Evolutionary conservation across 345 rosid genomes (phyloP).

Genomic region (Sonneratia alba): DNA sequence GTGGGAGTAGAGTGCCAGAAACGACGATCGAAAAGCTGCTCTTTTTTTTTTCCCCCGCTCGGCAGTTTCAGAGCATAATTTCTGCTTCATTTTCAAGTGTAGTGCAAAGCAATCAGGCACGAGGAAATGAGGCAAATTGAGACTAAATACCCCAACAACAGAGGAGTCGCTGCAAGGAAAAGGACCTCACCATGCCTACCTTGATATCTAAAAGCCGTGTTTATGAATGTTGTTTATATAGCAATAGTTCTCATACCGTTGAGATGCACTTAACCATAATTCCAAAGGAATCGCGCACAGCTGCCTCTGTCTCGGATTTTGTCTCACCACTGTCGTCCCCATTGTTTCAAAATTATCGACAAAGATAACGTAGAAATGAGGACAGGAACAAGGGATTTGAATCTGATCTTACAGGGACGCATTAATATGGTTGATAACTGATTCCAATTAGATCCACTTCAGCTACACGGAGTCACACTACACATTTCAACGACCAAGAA

Average conservation of each 20-base stretch:
- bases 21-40: conserved; percentile 40
- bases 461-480: neutral
- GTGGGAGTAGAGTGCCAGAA: conserved; percentile 13
- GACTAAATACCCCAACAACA: too few relatives aligned
- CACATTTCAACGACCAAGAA: neutral
- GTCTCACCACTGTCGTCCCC: neutral
- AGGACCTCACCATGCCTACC: too few relatives aligned
- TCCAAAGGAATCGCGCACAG: too few relatives aligned
- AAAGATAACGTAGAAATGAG: too few relatives aligned
- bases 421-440: neutral
- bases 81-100: neutral
- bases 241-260: too few relatives aligned
- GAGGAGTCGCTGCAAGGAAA: too few relatives aligned
- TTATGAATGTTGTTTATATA: too few relatives aligned
- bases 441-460: neutral
- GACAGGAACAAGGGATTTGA: neutral
- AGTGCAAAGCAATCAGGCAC: too few relatives aligned
- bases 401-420: neutral
- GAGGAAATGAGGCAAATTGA: too few relatives aligned
- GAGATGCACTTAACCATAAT: too few relatives aligned
- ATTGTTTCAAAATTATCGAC: neutral
- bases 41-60: conserved; percentile 11
- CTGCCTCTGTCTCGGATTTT: neutral
- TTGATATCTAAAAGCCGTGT: too few relatives aligned
- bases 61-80: conserved; percentile 7